Conservation (phyloP, 208 protist species). For the Herpetomonas tarakana region DNA sequence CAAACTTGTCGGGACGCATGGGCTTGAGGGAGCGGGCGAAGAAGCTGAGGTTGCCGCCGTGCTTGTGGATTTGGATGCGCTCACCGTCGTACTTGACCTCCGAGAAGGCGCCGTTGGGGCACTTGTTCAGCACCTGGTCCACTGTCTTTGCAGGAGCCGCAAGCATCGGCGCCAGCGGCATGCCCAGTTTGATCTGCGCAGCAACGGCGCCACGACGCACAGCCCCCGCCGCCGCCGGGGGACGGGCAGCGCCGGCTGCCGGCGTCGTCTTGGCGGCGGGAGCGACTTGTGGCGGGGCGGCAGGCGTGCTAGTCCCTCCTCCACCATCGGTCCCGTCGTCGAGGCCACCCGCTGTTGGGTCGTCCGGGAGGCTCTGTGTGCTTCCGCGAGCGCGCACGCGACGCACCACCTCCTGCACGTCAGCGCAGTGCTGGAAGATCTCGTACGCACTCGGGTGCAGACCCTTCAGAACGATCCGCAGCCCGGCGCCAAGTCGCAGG, state of each 20-base stretch:
- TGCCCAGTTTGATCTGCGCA: slow-evolving; percentile 28
- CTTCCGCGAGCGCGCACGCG: slow-evolving; percentile 18
- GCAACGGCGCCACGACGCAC: slow-evolving; percentile 1
- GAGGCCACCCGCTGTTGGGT: background rate
- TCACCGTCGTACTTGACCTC: slow-evolving; percentile 92
- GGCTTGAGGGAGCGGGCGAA: slow-evolving; percentile 78
- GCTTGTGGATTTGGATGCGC: slow-evolving; percentile 84
- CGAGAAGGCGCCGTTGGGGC: slow-evolving; percentile 75
- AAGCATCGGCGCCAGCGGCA: slow-evolving; percentile 52
- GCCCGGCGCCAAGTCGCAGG: slow-evolving; percentile 24
- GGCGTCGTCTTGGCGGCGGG: background rate
- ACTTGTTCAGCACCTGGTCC: slow-evolving; percentile 46
- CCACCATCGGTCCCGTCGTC: background rate
- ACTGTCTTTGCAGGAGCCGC: slow-evolving; percentile 31
- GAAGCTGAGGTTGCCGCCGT: slow-evolving; percentile 50
- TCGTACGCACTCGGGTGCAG: slow-evolving; percentile 33
- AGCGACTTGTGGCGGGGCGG: slow-evolving; percentile 7
- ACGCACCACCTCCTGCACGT: slow-evolving; percentile 40
- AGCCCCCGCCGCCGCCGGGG: background rate
- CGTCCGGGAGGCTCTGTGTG: slow-evolving; percentile 16
- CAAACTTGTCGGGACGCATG: slow-evolving; percentile 66
- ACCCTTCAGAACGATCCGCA: slow-evolving; percentile 35
- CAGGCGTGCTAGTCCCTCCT: too few species aligned
- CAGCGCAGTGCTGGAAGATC: slow-evolving; percentile 44
- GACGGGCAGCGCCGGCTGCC: background rate